phyloP scores from a whole-genome alignment of 2,329 filamentous ascomycete genomes.

The Albophoma yamanashiensis region DNA sequence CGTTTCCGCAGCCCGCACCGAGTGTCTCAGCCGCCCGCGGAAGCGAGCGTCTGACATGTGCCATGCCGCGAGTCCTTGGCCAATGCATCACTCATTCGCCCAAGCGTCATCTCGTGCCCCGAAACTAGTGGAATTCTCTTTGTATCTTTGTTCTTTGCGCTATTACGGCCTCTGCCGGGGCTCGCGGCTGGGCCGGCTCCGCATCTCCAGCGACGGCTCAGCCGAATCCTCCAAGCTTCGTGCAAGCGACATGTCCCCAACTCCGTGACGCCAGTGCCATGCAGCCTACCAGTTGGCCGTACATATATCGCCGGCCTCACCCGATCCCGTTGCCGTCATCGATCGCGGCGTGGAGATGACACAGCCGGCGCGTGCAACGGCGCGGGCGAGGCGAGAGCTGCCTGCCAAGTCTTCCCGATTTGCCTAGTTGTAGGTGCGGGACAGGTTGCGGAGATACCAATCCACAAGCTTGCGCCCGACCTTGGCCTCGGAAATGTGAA shows the following conservation, averaged over 20 bases:
- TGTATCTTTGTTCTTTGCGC: not conserved
- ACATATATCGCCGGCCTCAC: conserved; percentile 10
- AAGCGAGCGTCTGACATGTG: not conserved
- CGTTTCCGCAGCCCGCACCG: not conserved
- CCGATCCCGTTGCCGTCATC: conserved; percentile 9
- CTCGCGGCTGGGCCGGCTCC: not conserved
- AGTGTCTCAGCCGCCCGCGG: not conserved
- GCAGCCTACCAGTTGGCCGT: conserved; percentile 21
- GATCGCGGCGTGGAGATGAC: not conserved
- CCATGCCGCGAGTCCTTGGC: not conserved
- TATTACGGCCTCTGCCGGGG: not conserved
- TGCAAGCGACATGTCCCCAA: conserved; percentile 17
- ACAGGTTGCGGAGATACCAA: conserved; percentile 97
- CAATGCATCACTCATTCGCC: not conserved
- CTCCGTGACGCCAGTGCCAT: conserved; percentile 32
- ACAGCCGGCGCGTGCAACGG: not conserved
- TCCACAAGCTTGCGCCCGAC: conserved; percentile 94
- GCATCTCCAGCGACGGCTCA: not conserved
- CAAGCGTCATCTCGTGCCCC: not conserved
- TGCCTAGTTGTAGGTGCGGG: conserved; percentile 68
- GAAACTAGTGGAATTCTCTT: not conserved
- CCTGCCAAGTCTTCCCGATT: not conserved
- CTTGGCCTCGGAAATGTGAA: conserved; percentile 98
- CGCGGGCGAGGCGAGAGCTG: not conserved
- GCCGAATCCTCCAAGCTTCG: not conserved